Base-by-base conservation (phyloP, 352 stramenopile genomes). In the Phytopythium oedochilum region DNA sequence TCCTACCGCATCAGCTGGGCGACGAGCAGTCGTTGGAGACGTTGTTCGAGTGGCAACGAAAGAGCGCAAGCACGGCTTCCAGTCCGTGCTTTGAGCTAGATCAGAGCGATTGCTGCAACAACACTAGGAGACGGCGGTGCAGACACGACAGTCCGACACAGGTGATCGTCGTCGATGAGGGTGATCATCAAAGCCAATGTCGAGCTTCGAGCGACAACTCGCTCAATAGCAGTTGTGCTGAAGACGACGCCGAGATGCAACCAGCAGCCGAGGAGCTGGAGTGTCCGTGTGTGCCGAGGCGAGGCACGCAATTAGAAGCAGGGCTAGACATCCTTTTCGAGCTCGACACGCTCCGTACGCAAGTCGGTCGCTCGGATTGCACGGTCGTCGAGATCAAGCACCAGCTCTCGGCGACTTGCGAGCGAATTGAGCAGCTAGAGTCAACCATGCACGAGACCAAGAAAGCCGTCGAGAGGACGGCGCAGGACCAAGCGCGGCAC, bases 401-500 rank as follows among this genome's bases (percentile, higher is more conserved):
- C 14, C 67, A 83, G 17, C 42, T 78, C 5, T 35, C 54, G 2
- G 45, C 61, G 0, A 66, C 53, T 26, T 73, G 54, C 17, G 59
- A 60, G 9, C 57, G 49, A 10, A 63, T 72, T 18, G 43, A 31
- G 6, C 40, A 64, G 7, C 35, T 80, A 12, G 61, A 78, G 28
- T 38, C 47, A 11, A 62, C 56, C 39, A 34, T 72, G 26, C 7
- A 25, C 36, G 26, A 75, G 55, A 55, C 65, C n/a, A 44, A 71
- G 36, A 67, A 57, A 39, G 26, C 51, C 8, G 63, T 73, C n/a
- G 70, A 82, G 46, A 63, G 48, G 2, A 43, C 57, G 11, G 59
- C 78, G 61, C 71, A 73, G 47, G 62, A 75, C 22, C 49, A 55
- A 34, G 32, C 35, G 17, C 22, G 36, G 49, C 70, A 80, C 39